Evolutionary conservation across 495 filamentous ascomycete species (phyloP), one percentile per base, ranked within the genome.

Genomic region (Glarea lozoyensis): DNA sequence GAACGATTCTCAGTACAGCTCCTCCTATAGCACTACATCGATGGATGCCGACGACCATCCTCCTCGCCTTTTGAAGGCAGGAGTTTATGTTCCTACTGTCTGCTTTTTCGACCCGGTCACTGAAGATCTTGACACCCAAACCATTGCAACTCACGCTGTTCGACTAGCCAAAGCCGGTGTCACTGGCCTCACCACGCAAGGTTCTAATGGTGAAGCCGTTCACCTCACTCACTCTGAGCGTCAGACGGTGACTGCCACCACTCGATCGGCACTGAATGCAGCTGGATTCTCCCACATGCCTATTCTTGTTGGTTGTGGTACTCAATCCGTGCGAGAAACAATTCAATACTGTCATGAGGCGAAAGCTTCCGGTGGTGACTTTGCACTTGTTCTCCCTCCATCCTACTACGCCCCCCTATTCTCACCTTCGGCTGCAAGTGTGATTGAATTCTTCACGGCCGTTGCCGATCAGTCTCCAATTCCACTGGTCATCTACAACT

Each of bases 401-500:
- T 77, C 78, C 24, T 96, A 94, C 63, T 96, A 94, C 65, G 75
- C 78, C 51, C 58, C 75, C 9, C 68, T 89, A 77, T 76, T 63
- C 82, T 82, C 56, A 73, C 82, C 50, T 75, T 80, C 63, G 16
- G 54, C 57, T 17, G 71, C 73, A 20, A 71, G 75, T 12, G 57
- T 94, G 34, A 59, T 81, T 33, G 71, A 79, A 22, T 89, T 82
- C 65, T 94, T 93, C 73, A 70, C 65, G 27, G 70, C 76, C 30
- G 84, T 94, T 18, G 88, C 88, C 19, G 75, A 81, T 54, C 75
- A 77, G 6, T 92, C 86, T 1, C 89, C 88, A 4, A 74, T 96
- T 35, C 89, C 88, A 0, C 73, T 96, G 43, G 68, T 94, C 46
- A 88, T 96, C 58, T 96, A 96, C 70, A 96, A 94, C 66, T 96